Conservation (phyloP, 2,329 filamentous ascomycete genomes). For the Colletotrichum kahawae region DNA sequence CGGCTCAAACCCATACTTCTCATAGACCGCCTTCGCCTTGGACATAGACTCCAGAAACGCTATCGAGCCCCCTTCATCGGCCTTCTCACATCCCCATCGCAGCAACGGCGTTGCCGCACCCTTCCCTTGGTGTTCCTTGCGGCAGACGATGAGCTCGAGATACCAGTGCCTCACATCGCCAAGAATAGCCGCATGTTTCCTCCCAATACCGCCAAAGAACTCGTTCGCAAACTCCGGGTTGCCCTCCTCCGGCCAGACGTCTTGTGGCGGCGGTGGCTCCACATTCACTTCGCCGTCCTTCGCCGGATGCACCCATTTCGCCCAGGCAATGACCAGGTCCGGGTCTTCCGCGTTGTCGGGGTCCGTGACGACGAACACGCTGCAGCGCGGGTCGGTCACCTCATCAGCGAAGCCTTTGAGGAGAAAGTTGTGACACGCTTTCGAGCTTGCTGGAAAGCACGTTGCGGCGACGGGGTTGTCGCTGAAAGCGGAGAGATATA, state of each 20-base stretch:
- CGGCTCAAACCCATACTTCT: constrained; percentile 50
- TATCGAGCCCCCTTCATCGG: constrained; percentile 45
- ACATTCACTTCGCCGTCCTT: constrained; percentile 26
- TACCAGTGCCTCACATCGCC: constrained; percentile 49
- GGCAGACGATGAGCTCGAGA: constrained; percentile 52
- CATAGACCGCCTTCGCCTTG: constrained; percentile 51
- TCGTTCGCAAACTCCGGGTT: constrained; percentile 37
- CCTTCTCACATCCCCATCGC: constrained; percentile 50
- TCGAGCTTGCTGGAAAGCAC: constrained; percentile 38
- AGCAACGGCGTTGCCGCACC: constrained; percentile 50
- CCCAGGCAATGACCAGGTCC: constrained; percentile 44
- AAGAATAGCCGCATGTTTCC: constrained; percentile 42
- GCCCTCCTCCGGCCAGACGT: constrained; percentile 44
- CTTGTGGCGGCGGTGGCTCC: constrained; percentile 23
- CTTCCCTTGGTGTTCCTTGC: constrained; percentile 46
- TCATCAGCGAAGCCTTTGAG: constrained; percentile 37
- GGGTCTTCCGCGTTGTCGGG: constrained; percentile 15
- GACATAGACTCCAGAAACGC: constrained; percentile 57
- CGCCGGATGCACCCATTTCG: constrained; percentile 49
- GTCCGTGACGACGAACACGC: constrained; percentile 46
- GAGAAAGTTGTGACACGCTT: constrained; percentile 39
- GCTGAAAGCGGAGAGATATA: constrained; percentile 52
- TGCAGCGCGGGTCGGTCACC: constrained; percentile 40
- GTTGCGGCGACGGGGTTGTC: constrained; percentile 38
- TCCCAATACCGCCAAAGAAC: constrained; percentile 45